A percentile compares a stretch with the other conserved stretches of the same genome.
Evolutionary conservation across 2,329 filamentous ascomycete species (phyloP).

Genomic region (Epichloe coenophiala): DNA sequence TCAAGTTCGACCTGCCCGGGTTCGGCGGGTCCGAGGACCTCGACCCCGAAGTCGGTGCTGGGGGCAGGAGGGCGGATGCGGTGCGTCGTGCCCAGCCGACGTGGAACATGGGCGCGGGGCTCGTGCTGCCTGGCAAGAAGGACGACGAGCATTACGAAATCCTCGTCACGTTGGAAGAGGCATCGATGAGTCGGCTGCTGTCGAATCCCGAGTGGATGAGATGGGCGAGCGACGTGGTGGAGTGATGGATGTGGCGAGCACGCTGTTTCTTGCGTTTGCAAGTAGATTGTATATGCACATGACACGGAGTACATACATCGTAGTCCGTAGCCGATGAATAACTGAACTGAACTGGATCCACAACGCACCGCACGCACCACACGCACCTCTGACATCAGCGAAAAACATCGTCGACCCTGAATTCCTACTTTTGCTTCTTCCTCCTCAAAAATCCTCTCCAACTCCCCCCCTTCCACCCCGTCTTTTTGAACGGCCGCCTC

Average conservation of each 20-base stretch:
- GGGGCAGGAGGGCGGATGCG: constrained; percentile 12
- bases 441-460: background rate
- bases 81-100: constrained; percentile 17
- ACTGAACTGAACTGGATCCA: background rate
- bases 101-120: constrained; percentile 17
- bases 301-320: no score
- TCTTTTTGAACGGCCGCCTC: no score
- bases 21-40: background rate
- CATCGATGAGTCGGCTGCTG: constrained; percentile 16
- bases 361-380: background rate
- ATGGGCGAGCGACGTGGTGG: constrained; percentile 13
- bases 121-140: constrained; percentile 19
- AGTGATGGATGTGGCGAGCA: background rate
- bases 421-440: background rate
- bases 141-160: constrained; percentile 15
- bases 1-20: constrained; percentile 21
- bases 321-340: no score
- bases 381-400: background rate
- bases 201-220: constrained; percentile 13
- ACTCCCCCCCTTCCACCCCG: no score
- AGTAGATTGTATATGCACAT: no score
- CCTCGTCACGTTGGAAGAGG: constrained; percentile 17
- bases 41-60: background rate
- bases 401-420: background rate
- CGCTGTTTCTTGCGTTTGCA: no score